phyloP scores from a whole-genome alignment of 2,329 filamentous ascomycete genomes.

The Colletotrichum eremochloae region DNA sequence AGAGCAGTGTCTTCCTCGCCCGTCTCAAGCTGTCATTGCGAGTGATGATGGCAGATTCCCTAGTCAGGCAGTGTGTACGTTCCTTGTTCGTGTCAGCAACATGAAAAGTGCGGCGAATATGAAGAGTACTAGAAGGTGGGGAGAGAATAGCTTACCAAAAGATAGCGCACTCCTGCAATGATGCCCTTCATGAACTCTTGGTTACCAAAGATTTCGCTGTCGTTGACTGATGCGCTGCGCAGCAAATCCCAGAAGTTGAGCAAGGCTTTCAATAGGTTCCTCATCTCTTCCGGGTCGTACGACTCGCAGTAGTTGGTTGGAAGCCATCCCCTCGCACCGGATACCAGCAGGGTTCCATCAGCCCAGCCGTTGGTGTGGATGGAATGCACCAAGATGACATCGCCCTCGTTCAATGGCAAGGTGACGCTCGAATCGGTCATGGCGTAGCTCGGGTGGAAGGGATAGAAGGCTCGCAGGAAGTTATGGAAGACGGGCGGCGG shows the following conservation, averaged over 20 bases:
- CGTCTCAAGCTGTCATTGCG: conserved; percentile 81
- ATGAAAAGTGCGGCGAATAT: no score
- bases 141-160: conserved; percentile 75
- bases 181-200: conserved; percentile 95
- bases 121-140: not conserved
- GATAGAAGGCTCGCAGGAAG: conserved; percentile 94
- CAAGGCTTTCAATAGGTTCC: conserved; percentile 85
- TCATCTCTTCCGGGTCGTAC: conserved; percentile 91
- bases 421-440: conserved; percentile 90
- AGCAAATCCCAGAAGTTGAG: conserved; percentile 94
- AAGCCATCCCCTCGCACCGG: conserved; percentile 92
- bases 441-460: conserved; percentile 84
- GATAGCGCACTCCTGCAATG: conserved; percentile 90
- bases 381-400: conserved; percentile 94
- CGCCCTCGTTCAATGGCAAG: conserved; percentile 87
- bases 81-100: conserved; percentile 68
- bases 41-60: conserved; percentile 82
- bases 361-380: conserved; percentile 99
- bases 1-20: conserved; percentile 87
- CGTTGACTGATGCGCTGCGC: conserved; percentile 80
- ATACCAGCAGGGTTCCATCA: conserved; percentile 89
- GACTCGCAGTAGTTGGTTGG: conserved; percentile 98
- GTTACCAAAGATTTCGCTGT: conserved; percentile 84
- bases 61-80: conserved; percentile 86
- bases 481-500: conserved; percentile 85